Conservation (phyloP, 352 stramenopile species). For the Nothophytophthora sp. region DNA sequence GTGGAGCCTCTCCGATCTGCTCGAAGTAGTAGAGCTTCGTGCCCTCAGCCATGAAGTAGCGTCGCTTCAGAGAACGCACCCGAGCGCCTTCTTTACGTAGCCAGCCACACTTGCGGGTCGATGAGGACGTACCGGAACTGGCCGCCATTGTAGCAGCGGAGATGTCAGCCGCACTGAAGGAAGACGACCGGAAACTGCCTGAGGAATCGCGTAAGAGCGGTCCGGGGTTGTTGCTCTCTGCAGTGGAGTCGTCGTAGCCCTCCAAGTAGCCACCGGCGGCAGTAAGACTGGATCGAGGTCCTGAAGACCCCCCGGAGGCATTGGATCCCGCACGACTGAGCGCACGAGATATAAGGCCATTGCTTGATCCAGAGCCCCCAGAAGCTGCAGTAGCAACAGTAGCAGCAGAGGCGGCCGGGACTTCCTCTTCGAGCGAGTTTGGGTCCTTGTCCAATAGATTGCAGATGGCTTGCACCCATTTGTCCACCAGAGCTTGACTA, state of each 20-base stretch:
- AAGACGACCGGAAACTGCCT: slow-evolving; percentile 11
- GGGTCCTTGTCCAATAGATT: slow-evolving; percentile 50
- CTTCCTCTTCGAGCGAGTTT: slow-evolving; percentile 24
- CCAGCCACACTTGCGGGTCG: slow-evolving; percentile 64
- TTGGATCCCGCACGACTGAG: slow-evolving; percentile 35
- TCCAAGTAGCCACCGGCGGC: slow-evolving; percentile 24
- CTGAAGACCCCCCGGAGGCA: too few species aligned
- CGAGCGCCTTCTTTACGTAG: slow-evolving; percentile 76
- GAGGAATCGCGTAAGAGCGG: slow-evolving; percentile 13
- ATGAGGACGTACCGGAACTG: slow-evolving; percentile 10
- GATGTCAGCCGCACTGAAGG: slow-evolving; percentile 6
- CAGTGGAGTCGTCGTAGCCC: slow-evolving; percentile 21
- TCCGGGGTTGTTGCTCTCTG: slow-evolving; percentile 11
- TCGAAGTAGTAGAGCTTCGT: slow-evolving; percentile 62
- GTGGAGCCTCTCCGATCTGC: slow-evolving; percentile 51
- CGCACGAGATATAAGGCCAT: slow-evolving; percentile 26
- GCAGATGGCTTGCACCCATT: slow-evolving; percentile 67
- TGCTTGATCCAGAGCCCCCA: not conserved
- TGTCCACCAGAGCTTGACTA: slow-evolving; percentile 48
- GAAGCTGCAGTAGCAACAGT: not conserved
- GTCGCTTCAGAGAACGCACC: slow-evolving; percentile 74
- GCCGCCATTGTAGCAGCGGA: slow-evolving; percentile 2
- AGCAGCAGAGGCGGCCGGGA: not conserved
- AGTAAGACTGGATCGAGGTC: slow-evolving; percentile 18
- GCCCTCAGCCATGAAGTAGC: slow-evolving; percentile 74